Percentiles rank a stretch among this genome's conserved stretches.
These are phyloP conservation scores for Litsea cubeba DNA, from an alignment of 164 flowering plant genomes.

Conservation along the genomic window DNA sequence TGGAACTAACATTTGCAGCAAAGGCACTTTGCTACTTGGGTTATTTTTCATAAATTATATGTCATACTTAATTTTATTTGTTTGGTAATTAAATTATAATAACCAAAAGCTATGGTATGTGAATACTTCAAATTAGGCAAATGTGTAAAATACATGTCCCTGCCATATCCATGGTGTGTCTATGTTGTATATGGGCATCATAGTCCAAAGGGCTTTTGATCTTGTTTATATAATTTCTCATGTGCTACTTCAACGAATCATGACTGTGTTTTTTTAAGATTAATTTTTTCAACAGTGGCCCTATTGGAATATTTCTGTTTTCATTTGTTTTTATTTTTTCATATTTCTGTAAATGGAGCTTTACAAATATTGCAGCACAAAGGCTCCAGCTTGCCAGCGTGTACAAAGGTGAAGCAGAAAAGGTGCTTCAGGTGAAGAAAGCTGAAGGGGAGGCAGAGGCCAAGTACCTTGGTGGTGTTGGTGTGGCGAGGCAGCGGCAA, in stretches of 20 bases:
- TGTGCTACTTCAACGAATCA: too few relatives aligned
- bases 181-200: too few relatives aligned
- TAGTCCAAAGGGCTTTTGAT: too few relatives aligned
- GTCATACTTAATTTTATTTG: too few relatives aligned
- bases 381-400: conserved; percentile 94
- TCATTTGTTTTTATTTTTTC: background rate
- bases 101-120: background rate
- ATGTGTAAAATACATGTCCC: background rate
- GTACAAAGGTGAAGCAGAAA: conserved; percentile 97
- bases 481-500: conserved; percentile 96
- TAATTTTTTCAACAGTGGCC: background rate
- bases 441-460: conserved; percentile 99
- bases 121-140: background rate
- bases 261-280: too few relatives aligned
- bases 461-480: conserved; percentile 93
- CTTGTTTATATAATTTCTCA: too few relatives aligned
- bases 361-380: conserved; percentile 54
- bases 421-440: conserved; percentile 75
- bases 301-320: background rate
- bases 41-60: too few relatives aligned
- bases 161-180: background rate
- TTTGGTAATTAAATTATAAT: too few relatives aligned
- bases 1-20: too few relatives aligned
- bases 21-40: too few relatives aligned
- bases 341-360: too few relatives aligned